Percentiles rank a stretch among this genome's conserved stretches.
These are phyloP conservation scores for Keqinozyma sinolaborantium DNA, from an alignment of 1,139 yeast species.

Conservation along the genomic window DNA sequence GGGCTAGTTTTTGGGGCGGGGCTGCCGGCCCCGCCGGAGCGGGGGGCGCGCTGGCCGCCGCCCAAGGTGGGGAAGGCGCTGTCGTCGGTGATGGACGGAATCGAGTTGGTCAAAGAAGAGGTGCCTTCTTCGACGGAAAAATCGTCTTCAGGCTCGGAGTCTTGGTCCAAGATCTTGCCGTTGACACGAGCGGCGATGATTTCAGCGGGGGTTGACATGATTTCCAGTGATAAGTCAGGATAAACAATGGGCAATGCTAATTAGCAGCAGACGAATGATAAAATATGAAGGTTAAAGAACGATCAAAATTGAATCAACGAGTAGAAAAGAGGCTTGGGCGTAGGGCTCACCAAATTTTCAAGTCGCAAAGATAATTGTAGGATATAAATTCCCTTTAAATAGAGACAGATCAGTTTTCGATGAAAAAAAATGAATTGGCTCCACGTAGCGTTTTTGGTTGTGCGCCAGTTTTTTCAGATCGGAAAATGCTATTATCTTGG, in stretches of 20 bases:
- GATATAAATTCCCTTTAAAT: background rate
- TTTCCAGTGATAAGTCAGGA: background rate
- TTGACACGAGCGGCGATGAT: constrained; percentile 53
- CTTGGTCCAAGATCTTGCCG: constrained; percentile 17
- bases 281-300: no score
- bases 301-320: no score
- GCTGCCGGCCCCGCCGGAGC: no score
- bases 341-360: no score
- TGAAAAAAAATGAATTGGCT: background rate
- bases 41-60: no score
- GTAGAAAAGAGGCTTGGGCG: no score
- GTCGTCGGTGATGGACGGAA: constrained; percentile 45
- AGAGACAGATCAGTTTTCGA: background rate
- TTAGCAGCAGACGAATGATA: background rate
- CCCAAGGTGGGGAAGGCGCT: constrained; percentile 76
- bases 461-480: no score
- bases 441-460: constrained; percentile 1
- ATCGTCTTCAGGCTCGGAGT: constrained; percentile 4
- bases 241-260: background rate
- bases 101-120: constrained; percentile 15
- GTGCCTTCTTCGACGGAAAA: constrained; percentile 8
- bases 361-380: no score
- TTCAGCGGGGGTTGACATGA: constrained; percentile 61
- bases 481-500: no score
- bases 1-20: no score